Base-by-base conservation (phyloP, 305 asterid genomes). In the Fraxinus ornus region DNA sequence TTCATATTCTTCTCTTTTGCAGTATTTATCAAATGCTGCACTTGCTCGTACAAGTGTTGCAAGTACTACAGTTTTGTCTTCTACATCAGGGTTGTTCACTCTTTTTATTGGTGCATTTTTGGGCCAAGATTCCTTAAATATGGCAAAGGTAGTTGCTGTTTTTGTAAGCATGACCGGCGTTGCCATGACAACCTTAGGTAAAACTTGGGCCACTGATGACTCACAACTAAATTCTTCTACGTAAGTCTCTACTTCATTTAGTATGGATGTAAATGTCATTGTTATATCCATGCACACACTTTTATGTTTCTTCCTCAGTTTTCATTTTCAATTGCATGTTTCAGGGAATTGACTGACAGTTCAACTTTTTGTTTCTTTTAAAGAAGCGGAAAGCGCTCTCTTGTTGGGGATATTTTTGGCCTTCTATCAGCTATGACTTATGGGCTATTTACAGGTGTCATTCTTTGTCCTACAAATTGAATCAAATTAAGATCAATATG, bases 41-140 rank as follows among this genome's bases (percentile, higher is more conserved):
- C 98, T 97, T 81, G 98, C 98, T 79, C 98, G 95, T 75, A 93
- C 98, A n/a, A 97, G 99, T 80, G 99, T 97, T 86, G 98, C 99
- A 81, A 97, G 98, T 85, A 97, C 99, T 22, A 97, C 99, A 2
- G 98, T 97, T 81, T 87, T 97, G 83, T 94, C 99, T 62, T 95
- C 99, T 75, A 97, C 99, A 22, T 93, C 99, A 12, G 99, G 99
- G 71, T 84, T 97, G 84, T 97, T 94, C 84, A 97, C 99, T 62
- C 98, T 97, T 77, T 97, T 97, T 79, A 82, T 97, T 39, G 95
- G 99, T 86, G 98, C 97, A 68, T 89, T 88, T 85, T 83, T 97
- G 93, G 99, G 99, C 39, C 94, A 97, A 90, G 99, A 97, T 83
- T 88, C 98, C 62, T 85, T 97, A 80, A 94, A 88, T 81, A 57